Evolutionary conservation across 257 asterid genomes (phyloP).

Genomic region (Leonotis leonurus): DNA sequence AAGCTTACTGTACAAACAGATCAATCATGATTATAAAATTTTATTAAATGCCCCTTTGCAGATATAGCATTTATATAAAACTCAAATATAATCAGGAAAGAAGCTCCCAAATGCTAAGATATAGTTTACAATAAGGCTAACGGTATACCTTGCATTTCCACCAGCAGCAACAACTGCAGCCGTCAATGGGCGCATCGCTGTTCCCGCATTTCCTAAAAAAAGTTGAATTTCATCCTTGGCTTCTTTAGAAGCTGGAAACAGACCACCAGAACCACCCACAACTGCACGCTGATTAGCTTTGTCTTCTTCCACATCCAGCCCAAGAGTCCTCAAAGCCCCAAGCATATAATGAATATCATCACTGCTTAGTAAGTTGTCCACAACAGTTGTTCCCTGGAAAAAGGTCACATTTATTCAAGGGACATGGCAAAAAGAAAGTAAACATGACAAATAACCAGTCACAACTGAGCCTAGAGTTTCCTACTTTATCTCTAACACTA

Average conservation of each 20-base stretch:
- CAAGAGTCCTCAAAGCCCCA: slow-evolving; percentile 85
- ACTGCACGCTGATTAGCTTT: slow-evolving; percentile 57
- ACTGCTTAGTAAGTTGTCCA: slow-evolving; percentile 83
- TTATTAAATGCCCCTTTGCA: not conserved
- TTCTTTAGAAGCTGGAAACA: slow-evolving; percentile 71
- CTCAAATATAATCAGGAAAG: not conserved
- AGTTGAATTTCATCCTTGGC: slow-evolving; percentile 75
- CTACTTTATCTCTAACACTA: not conserved
- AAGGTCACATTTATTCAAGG: slow-evolving; percentile 13
- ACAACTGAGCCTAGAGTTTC: not conserved
- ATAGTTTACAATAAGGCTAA: not conserved
- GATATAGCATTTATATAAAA: not conserved
- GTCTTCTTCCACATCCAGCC: slow-evolving; percentile 76
- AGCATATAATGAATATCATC: slow-evolving; percentile 95
- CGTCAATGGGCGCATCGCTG: slow-evolving; percentile 97
- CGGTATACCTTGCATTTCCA: slow-evolving; percentile 67
- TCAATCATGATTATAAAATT: not conserved
- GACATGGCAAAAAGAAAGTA: not conserved
- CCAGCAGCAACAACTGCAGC: slow-evolving; percentile 97
- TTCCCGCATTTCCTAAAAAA: slow-evolving; percentile 99
- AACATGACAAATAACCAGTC: not conserved
- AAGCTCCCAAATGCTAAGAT: not conserved
- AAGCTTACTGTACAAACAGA: not conserved
- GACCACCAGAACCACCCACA: slow-evolving; percentile 85
- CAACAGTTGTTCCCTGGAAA: slow-evolving; percentile 80